phyloP scores from a whole-genome alignment of 2,329 filamentous ascomycete species.

The Aspergillus pseudoviridinutans region DNA sequence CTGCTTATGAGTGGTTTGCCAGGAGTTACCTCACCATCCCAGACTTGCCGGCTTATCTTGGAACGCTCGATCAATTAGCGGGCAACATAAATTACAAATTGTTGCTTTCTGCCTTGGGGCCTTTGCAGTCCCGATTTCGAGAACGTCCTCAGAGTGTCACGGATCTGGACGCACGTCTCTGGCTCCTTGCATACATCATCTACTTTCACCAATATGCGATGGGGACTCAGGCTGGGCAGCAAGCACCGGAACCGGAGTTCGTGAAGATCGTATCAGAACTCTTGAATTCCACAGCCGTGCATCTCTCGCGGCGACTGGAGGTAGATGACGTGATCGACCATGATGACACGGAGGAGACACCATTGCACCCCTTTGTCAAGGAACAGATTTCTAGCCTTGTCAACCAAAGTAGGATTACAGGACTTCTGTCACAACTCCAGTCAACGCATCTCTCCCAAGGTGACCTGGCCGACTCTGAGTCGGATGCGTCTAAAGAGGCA shows the following conservation, averaged over 20 bases:
- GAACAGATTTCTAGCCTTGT: conserved; percentile 67
- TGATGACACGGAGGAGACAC: conserved; percentile 25
- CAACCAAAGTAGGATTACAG: conserved; percentile 69
- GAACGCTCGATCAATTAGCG: conserved; percentile 41
- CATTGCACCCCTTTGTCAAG: conserved; percentile 54
- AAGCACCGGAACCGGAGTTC: conserved; percentile 50
- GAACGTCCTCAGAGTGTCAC: conserved; percentile 27
- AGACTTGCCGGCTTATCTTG: conserved; percentile 34
- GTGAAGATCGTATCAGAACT: conserved; percentile 53
- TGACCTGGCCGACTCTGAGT: conserved; percentile 18
- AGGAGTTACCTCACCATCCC: conserved; percentile 45
- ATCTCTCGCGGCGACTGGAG: conserved; percentile 51
- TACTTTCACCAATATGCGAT: conserved; percentile 52
- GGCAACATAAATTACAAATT: conserved; percentile 50
- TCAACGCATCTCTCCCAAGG: conserved; percentile 21
- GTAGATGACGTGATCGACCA: conserved; percentile 28
- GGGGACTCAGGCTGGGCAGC: conserved; percentile 33
- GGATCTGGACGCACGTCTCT: conserved; percentile 45
- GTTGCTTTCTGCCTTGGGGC: conserved; percentile 37
- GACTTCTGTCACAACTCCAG: conserved; percentile 49
- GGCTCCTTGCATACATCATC: conserved; percentile 58
- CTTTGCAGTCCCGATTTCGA: conserved; percentile 23
- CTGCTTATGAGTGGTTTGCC: conserved; percentile 44
- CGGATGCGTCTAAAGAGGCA: conserved; percentile 54
- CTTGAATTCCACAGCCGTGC: conserved; percentile 54